Conservation (phyloP, 306 rosid genomes). For the Rosa lucieae region DNA sequence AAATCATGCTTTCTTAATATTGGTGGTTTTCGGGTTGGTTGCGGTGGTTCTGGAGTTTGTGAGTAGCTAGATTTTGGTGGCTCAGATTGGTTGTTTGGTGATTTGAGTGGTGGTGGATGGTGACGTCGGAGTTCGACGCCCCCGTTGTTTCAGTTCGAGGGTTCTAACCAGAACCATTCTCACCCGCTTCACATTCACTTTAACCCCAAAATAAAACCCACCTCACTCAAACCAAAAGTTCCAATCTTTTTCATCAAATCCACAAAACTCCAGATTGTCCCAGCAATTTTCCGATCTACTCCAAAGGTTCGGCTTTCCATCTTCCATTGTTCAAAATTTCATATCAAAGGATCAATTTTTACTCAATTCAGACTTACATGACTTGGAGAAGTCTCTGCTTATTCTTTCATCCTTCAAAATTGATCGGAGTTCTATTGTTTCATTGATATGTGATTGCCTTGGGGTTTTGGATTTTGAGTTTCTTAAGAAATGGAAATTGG, state of each 20-base stretch:
- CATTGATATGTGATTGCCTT: slow-evolving; percentile 53
- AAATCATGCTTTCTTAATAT: too few relatives aligned
- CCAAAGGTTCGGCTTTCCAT: slow-evolving; percentile 59
- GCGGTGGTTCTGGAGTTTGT: too few relatives aligned
- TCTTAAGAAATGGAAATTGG: slow-evolving; percentile 47
- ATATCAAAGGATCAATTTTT: slow-evolving; percentile 47
- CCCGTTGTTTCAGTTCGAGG: too few relatives aligned
- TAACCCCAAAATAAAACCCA: neutral
- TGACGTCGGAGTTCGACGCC: too few relatives aligned
- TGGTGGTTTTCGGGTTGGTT: too few relatives aligned
- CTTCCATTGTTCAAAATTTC: slow-evolving; percentile 44
- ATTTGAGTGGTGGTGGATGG: too few relatives aligned
- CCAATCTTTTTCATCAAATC: slow-evolving; percentile 22
- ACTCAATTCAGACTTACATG: slow-evolving; percentile 28
- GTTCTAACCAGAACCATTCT: slow-evolving; percentile 5
- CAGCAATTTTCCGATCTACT: slow-evolving; percentile 42
- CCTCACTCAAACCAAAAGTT: neutral
- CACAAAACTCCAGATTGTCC: slow-evolving; percentile 17
- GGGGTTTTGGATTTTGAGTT: slow-evolving; percentile 53
- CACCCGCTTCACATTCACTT: neutral
- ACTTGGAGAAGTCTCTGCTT: slow-evolving; percentile 45
- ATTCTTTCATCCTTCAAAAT: slow-evolving; percentile 55
- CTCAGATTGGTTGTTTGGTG: too few relatives aligned
- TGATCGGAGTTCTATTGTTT: slow-evolving; percentile 51
- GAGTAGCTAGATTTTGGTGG: too few relatives aligned